These are phyloP conservation scores for Melaleuca quinquenervia DNA, from an alignment of 345 rosid genomes.

Conservation along the genomic window DNA sequence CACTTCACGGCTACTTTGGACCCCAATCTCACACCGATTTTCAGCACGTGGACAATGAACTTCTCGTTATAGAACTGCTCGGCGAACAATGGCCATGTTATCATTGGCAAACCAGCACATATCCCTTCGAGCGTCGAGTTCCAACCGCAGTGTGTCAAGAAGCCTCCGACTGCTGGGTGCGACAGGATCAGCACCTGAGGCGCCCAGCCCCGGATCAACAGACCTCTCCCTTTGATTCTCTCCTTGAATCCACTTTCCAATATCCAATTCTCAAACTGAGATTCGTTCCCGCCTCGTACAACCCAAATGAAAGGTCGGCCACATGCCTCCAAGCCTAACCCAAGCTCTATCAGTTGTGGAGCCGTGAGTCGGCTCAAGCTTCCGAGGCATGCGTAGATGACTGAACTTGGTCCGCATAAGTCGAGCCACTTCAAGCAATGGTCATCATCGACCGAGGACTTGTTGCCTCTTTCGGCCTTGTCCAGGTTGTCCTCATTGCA, in stretches of 20 bases:
- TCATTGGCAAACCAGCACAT: constrained; percentile 9
- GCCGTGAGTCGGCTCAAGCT: constrained; percentile 13
- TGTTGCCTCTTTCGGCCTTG: constrained; percentile 17
- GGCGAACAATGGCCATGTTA: constrained; percentile 17
- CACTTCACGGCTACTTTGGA: not conserved
- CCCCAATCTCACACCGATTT: constrained; percentile 11
- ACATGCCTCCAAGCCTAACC: constrained; percentile 34
- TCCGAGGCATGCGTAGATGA: constrained; percentile 42
- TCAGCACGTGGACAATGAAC: constrained; percentile 7
- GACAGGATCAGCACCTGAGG: constrained; percentile 17
- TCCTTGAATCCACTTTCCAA: constrained; percentile 6
- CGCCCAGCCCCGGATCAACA: constrained; percentile 15
- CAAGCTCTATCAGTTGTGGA: constrained; percentile 27
- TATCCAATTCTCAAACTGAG: constrained; percentile 10
- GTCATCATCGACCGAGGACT: constrained; percentile 6
- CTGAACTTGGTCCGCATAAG: constrained; percentile 7
- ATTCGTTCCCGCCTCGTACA: not conserved
- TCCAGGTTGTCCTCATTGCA: not conserved
- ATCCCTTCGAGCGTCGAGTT: constrained; percentile 16
- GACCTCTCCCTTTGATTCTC: constrained; percentile 6
- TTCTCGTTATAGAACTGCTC: constrained; percentile 26
- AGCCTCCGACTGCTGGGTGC: constrained; percentile 10
- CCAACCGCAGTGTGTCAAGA: constrained; percentile 27
- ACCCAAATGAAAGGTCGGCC: constrained; percentile 24
- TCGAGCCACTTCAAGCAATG: constrained; percentile 35